Conservation (phyloP, 1,139 yeast species). For the Saccharomyces hybrid region DNA sequence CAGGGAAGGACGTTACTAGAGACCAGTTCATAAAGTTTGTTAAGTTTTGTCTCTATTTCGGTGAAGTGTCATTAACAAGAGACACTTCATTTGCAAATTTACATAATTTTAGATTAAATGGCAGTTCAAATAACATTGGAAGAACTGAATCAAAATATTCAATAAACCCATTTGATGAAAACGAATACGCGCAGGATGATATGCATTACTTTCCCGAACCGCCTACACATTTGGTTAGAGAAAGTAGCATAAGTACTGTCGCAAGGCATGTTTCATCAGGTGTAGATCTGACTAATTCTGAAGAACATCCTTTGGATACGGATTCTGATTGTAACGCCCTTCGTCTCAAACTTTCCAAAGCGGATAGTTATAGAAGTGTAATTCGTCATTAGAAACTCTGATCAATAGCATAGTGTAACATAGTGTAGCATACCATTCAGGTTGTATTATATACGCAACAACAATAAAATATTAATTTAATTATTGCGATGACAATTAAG, state of each 20-base stretch:
- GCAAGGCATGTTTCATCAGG: constrained; percentile 11
- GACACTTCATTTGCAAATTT: constrained; percentile 6
- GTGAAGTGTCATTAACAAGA: constrained; percentile 16
- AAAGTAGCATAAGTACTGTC: constrained; percentile 16
- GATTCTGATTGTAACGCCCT: background rate
- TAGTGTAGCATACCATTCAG: background rate
- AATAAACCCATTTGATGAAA: constrained; percentile 1
- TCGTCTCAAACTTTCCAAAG: constrained; percentile 5
- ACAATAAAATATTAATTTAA: background rate
- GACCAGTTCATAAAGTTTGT: constrained; percentile 57
- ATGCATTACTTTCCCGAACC: constrained; percentile 8
- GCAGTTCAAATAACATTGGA: background rate
- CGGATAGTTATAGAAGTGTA: constrained; percentile 12
- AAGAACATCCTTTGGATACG: background rate
- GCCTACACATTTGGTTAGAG: constrained; percentile 5
- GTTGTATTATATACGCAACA: background rate
- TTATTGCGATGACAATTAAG: background rate
- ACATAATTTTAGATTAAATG: background rate
- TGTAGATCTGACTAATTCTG: background rate
- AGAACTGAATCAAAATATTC: constrained; percentile 2
- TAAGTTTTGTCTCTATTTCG: constrained; percentile 35
- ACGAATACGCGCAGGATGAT: constrained; percentile 8
- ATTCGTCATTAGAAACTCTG: constrained; percentile 6
- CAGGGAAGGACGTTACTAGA: constrained; percentile 55
- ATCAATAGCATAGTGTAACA: background rate